A percentile compares a stretch with the other conserved stretches of the same genome.
Conservation (phyloP, 2,329 filamentous ascomycete genomes). For the Botryotinia globosa region DNA sequence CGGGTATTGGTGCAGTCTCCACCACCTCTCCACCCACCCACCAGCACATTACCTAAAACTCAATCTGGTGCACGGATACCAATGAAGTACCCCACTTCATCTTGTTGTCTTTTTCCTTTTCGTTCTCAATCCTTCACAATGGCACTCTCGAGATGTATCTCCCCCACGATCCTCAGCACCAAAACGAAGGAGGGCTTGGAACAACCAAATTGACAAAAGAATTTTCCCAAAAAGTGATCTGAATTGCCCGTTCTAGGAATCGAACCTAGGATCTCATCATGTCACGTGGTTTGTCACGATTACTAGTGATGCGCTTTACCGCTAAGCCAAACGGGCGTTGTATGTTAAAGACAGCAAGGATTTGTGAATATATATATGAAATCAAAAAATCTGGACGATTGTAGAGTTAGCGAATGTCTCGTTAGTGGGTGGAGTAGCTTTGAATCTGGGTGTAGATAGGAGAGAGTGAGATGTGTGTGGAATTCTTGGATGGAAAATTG, state of each 20-base stretch:
- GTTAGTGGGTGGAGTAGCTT: not conserved
- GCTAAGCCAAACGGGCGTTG: slow-evolving; percentile 15
- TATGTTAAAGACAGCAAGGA: too few species aligned
- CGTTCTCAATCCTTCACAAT: not conserved
- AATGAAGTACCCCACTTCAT: not conserved
- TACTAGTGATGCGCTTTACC: slow-evolving; percentile 19
- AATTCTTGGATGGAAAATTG: not conserved
- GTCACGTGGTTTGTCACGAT: too few species aligned
- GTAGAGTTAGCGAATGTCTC: not conserved
- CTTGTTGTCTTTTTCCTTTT: not conserved
- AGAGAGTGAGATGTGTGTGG: not conserved
- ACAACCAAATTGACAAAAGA: not conserved
- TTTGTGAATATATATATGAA: not conserved
- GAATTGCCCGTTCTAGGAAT: slow-evolving; percentile 13
- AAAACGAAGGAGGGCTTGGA: not conserved
- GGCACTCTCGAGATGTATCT: not conserved
- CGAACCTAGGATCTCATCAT: slow-evolving; percentile 17
- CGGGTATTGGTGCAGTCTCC: not conserved
- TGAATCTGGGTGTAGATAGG: not conserved
- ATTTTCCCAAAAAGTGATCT: rapidly evolving
- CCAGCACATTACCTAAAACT: not conserved
- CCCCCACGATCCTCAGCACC: not conserved
- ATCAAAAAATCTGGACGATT: rapidly evolving
- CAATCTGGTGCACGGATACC: not conserved
- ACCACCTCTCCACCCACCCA: not conserved